These are phyloP conservation scores for Zychaea mexicana DNA, from an alignment of 371 early-diverging fungal species.

Conservation along the genomic window DNA sequence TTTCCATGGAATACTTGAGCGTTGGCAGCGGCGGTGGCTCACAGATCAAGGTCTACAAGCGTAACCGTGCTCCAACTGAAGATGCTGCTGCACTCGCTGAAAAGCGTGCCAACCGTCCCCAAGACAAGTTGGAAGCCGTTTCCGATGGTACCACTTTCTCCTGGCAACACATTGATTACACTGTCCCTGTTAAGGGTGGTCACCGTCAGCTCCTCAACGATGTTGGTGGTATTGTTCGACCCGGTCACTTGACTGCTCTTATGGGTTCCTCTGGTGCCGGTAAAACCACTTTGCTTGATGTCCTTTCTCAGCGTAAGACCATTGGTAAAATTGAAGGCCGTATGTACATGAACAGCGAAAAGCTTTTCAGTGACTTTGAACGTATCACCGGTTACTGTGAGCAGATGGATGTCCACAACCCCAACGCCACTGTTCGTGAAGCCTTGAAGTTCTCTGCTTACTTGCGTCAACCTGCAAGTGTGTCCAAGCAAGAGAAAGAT, in stretches of 20 bases:
- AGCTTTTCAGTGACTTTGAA: constrained; percentile 61
- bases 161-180: constrained; percentile 62
- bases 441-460: constrained; percentile 74
- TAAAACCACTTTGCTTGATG: constrained; percentile 89
- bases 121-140: constrained; percentile 30
- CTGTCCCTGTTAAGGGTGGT: constrained; percentile 62
- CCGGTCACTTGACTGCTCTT: constrained; percentile 74
- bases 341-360: constrained; percentile 67
- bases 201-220: constrained; percentile 53
- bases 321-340: constrained; percentile 76
- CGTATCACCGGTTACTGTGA: constrained; percentile 81
- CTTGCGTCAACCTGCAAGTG: constrained; percentile 65
- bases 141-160: constrained; percentile 56
- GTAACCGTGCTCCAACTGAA: constrained; percentile 34
- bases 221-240: constrained; percentile 57
- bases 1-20: constrained; percentile 57
- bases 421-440: constrained; percentile 67
- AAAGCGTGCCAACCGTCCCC: background rate
- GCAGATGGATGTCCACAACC: constrained; percentile 81
- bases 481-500: constrained; percentile 64
- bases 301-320: constrained; percentile 79
- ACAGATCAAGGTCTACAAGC: constrained; percentile 60
- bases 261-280: constrained; percentile 91
- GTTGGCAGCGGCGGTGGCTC: constrained; percentile 57
- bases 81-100: constrained; percentile 21